Conservation (phyloP, 306 rosid genomes). For the Cyamopsis tetragonoloba region DNA sequence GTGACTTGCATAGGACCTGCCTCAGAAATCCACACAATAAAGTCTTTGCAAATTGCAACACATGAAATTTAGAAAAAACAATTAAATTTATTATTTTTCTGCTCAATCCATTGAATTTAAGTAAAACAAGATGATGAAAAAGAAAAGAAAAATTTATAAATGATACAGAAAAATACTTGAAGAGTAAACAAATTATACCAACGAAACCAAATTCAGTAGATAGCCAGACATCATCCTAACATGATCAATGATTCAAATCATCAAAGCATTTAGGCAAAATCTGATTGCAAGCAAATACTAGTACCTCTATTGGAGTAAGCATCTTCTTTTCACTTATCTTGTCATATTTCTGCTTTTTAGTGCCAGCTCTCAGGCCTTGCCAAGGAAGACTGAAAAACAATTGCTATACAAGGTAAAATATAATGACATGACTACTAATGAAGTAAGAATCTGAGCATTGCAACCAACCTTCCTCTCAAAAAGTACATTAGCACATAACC, state of each 20-base stretch:
- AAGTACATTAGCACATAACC: conserved; percentile 97
- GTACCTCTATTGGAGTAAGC: conserved; percentile 96
- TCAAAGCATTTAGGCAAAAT: conserved; percentile 1
- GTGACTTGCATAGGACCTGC: conserved; percentile 82
- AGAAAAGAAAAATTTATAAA: background rate
- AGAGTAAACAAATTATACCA: background rate
- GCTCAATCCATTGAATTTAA: background rate
- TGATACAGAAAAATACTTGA: background rate
- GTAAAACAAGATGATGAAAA: background rate
- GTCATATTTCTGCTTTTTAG: conserved; percentile 93
- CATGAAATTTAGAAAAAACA: background rate
- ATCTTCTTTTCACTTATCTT: conserved; percentile 97
- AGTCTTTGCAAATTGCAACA: background rate
- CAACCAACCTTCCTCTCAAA: conserved; percentile 70
- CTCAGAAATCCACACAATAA: conserved; percentile 16
- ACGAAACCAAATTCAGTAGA: background rate
- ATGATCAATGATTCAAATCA: conserved; percentile 1
- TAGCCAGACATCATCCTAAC: background rate
- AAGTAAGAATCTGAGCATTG: background rate
- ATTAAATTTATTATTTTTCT: background rate
- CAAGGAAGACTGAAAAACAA: conserved; percentile 87
- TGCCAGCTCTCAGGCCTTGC: conserved; percentile 98
- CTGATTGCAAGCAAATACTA: conserved; percentile 17
- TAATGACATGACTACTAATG: background rate
- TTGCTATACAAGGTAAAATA: conserved; percentile 22